These are phyloP conservation scores for Coemansia sp. DNA, from an alignment of 192 early-diverging fungal species.

Conservation along the genomic window DNA sequence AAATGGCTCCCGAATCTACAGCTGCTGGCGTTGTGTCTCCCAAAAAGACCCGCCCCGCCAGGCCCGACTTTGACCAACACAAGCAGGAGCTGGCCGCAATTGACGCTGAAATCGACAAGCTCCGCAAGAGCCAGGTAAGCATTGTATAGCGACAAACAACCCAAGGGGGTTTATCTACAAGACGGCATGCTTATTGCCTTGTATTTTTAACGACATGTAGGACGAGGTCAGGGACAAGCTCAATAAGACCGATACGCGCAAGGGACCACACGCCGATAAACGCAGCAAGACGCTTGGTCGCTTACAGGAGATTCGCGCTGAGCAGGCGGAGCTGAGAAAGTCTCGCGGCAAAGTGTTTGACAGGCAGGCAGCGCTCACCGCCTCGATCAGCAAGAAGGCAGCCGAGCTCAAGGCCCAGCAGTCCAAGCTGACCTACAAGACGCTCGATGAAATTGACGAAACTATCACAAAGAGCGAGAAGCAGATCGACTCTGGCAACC, in stretches of 20 bases:
- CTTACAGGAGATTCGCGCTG: slow-evolving; percentile 65
- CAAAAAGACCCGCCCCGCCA: slow-evolving; percentile 35
- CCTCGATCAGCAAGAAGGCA: slow-evolving; percentile 77
- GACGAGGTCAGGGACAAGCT: slow-evolving; percentile 58
- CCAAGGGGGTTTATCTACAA: not conserved
- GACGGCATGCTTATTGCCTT: not conserved
- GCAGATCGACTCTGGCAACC: slow-evolving; percentile 71
- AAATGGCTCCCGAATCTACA: slow-evolving; percentile 38
- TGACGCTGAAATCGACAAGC: slow-evolving; percentile 57
- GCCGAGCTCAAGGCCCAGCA: slow-evolving; percentile 72
- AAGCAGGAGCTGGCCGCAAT: slow-evolving; percentile 54
- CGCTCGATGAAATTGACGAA: slow-evolving; percentile 73
- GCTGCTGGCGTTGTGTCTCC: slow-evolving; percentile 5
- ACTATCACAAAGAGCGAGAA: slow-evolving; percentile 71
- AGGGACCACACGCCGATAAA: slow-evolving; percentile 55
- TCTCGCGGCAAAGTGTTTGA: slow-evolving; percentile 70
- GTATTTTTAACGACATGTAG: slow-evolving; percentile 30
- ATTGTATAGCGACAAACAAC: not conserved
- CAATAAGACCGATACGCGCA: slow-evolving; percentile 56
- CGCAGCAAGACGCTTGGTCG: slow-evolving; percentile 62
- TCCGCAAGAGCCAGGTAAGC: slow-evolving; percentile 57
- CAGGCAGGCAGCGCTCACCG: slow-evolving; percentile 66
- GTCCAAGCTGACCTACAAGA: slow-evolving; percentile 79
- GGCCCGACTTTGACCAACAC: slow-evolving; percentile 56
- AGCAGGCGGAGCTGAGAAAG: slow-evolving; percentile 70